These are phyloP conservation scores for Hericium coralloides DNA, from an alignment of 768 basidiomycete species.

Conservation along the genomic window DNA sequence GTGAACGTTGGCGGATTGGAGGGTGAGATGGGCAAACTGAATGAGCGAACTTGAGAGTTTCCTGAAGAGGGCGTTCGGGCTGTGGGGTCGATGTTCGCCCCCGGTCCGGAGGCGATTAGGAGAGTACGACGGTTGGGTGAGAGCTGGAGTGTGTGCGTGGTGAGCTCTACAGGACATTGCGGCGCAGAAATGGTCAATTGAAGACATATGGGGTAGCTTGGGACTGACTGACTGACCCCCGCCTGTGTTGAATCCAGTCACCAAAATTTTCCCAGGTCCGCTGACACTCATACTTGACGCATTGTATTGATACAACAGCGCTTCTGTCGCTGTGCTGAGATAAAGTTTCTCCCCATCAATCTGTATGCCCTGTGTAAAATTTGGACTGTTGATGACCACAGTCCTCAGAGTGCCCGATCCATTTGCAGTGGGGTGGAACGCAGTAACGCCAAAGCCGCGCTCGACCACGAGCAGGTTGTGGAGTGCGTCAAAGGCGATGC, in stretches of 20 bases:
- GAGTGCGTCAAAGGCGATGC: slow-evolving; percentile 30
- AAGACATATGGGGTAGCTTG: not conserved
- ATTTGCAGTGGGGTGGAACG: slow-evolving; percentile 23
- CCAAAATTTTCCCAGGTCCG: not conserved
- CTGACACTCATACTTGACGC: not conserved
- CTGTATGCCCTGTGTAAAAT: slow-evolving; percentile 35
- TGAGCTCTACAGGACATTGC: not conserved
- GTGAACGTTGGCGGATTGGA: not conserved
- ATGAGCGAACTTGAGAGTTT: slow-evolving; percentile 30
- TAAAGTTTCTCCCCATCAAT: slow-evolving; percentile 27
- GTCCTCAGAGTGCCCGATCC: slow-evolving; percentile 28
- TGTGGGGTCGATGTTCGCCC: slow-evolving; percentile 33
- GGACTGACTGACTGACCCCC: not conserved
- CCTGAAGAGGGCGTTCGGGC: slow-evolving; percentile 34
- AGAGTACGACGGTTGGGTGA: slow-evolving; percentile 10
- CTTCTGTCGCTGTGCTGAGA: slow-evolving; percentile 29
- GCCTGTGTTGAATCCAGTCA: not conserved
- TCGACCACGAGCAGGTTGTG: slow-evolving; percentile 36
- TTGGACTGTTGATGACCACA: slow-evolving; percentile 27
- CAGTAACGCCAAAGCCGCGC: slow-evolving; percentile 33
- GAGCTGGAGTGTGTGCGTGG: not conserved
- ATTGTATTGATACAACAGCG: not conserved
- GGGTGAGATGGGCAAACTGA: slow-evolving; percentile 9
- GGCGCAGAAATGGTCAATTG: not conserved
- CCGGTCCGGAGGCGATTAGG: slow-evolving; percentile 30